Base-by-base conservation (phyloP, 2,329 filamentous ascomycete genomes). In the Biscogniauxia marginata region DNA sequence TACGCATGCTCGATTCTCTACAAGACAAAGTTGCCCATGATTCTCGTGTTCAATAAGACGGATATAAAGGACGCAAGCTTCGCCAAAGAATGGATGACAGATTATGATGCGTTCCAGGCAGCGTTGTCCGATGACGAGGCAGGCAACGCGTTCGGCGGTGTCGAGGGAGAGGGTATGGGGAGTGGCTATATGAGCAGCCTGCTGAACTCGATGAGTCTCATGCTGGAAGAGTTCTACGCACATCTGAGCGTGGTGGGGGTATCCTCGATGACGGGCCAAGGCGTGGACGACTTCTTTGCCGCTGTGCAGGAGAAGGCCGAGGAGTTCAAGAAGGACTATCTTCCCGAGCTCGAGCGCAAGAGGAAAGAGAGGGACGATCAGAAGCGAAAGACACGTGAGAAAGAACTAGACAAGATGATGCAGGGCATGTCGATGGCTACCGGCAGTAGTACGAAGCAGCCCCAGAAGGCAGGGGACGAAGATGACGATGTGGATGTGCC, bases 21-120 rank as follows among this genome's bases (percentile, higher is more conserved):
- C 84, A 98, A 98, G 79, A 98, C 93, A 1, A 96, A 96, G 72
- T 81, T 99, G 0, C 95, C 95, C 21, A 99, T 99, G 95, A 96
- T 99, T 53, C 78, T 99, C 7, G 95, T 99, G 9, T 98, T 99
- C 81, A 99, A 99, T 80, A 99, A 99, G 79, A 97, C 93, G 0
- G 95, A 99, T 68, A 91, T 96, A 45, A 91, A 96, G 72, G 89
- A 96, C 67, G 91, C 92, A 0, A 83, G 84, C 22, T 96, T 96
- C 68, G 95, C 93, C 1, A 95, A 93, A 76, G 92, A 98, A 71
- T 99, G 96, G 95, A 99, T 99, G 95, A 96, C 93, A 5, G 93
- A 99, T 73, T 99, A 97, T 68, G 95, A 99, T 63, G 86, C 90
- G 0, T 99, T 99, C 76, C 95, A 98, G 71, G 85, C 85, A 16